Evolutionary conservation across 1,284 basidiomycete species (phyloP).

Genomic region (Pascua sp.): DNA sequence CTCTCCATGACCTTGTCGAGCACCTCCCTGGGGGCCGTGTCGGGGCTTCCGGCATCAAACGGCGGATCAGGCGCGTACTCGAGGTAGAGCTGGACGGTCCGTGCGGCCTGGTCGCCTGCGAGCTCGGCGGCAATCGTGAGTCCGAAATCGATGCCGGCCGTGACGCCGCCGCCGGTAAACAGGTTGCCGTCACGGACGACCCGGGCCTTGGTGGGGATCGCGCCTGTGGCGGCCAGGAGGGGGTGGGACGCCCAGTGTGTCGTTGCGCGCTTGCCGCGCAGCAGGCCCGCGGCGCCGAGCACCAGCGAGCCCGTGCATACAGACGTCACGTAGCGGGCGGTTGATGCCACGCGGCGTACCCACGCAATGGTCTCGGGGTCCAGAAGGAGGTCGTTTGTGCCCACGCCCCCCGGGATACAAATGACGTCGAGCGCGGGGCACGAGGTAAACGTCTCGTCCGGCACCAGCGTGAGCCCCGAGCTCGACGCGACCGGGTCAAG

Average conservation of each 20-base stretch:
- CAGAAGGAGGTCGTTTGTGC: background rate
- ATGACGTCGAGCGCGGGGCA: slow-evolving; percentile 5
- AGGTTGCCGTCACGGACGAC: slow-evolving; percentile 9
- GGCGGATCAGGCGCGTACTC: slow-evolving; percentile 16
- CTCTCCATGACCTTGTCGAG: background rate
- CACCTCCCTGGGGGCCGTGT: slow-evolving; percentile 3
- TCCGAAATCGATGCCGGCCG: slow-evolving; percentile 19
- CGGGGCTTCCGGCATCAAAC: slow-evolving; percentile 4
- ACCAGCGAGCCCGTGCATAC: slow-evolving; percentile 15
- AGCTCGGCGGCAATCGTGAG: slow-evolving; percentile 11
- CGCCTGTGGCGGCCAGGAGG: slow-evolving; percentile 1
- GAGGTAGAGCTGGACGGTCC: slow-evolving; percentile 4
- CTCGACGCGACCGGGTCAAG: background rate
- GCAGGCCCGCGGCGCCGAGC: slow-evolving; percentile 9
- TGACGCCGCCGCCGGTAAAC: slow-evolving; percentile 12
- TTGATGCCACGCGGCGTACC: background rate
- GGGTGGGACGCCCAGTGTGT: slow-evolving; percentile 9
- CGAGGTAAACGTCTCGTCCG: background rate
- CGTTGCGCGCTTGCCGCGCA: slow-evolving; percentile 5
- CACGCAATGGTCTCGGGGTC: background rate
- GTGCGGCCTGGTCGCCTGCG: slow-evolving; percentile 2
- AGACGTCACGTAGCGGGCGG: slow-evolving; percentile 1
- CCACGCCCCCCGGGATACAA: slow-evolving; percentile 8
- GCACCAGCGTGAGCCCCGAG: background rate
- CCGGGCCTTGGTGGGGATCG: slow-evolving; percentile 2